phyloP scores from a whole-genome alignment of 1,284 basidiomycete species.

The Cerioporus squamosus region DNA sequence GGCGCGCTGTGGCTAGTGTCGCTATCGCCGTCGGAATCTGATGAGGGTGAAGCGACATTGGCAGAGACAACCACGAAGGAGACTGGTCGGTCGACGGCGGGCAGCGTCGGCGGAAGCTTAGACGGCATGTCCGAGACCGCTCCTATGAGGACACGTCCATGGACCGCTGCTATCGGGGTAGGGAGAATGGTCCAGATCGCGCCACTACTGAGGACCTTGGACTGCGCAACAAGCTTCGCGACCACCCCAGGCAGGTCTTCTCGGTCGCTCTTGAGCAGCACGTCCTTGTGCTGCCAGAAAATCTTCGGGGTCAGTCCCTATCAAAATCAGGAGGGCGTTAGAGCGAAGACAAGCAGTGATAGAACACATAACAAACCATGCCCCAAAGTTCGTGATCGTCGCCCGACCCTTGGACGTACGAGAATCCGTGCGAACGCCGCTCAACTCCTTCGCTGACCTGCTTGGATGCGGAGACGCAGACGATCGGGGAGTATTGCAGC shows the following conservation, averaged over 20 bases:
- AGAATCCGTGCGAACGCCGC: constrained; percentile 63
- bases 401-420: constrained; percentile 88
- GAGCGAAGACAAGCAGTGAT: too few species aligned
- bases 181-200: constrained; percentile 27
- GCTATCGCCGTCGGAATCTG: background rate
- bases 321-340: background rate
- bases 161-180: constrained; percentile 28
- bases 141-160: constrained; percentile 30
- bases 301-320: constrained; percentile 74
- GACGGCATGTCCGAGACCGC: constrained; percentile 30
- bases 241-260: constrained; percentile 54
- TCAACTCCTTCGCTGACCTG: constrained; percentile 60
- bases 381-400: constrained; percentile 92
- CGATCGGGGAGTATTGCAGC: constrained; percentile 58
- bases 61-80: constrained; percentile 30
- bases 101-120: constrained; percentile 14
- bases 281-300: constrained; percentile 68
- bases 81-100: background rate
- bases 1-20: background rate
- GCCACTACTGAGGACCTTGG: background rate
- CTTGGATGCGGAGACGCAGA: constrained; percentile 82
- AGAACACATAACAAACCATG: constrained; percentile 48
- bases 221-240: constrained; percentile 41
- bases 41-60: background rate
- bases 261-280: constrained; percentile 54